These are phyloP conservation scores for Boletus reticuloceps DNA, from an alignment of 768 basidiomycete genomes.

Conservation along the genomic window DNA sequence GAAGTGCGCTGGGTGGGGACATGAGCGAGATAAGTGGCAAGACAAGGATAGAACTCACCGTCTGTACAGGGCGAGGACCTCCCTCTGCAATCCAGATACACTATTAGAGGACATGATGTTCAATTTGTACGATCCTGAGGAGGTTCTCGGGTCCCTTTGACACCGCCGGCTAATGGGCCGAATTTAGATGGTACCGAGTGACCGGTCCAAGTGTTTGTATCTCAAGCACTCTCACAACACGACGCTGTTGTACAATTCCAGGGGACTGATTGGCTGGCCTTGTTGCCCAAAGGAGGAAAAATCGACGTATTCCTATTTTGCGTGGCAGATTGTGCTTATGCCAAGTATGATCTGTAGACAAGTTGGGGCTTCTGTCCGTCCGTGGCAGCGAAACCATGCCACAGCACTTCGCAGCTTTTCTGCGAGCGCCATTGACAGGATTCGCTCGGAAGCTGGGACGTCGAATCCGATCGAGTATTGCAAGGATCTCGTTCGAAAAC, in stretches of 20 bases:
- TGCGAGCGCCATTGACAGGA: conserved; percentile 1
- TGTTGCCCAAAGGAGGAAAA: too few relatives aligned
- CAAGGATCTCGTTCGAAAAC: conserved; percentile 65
- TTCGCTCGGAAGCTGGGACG: conserved; percentile 16
- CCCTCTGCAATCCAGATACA: conserved; percentile 49
- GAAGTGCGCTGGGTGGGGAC: conserved; percentile 57
- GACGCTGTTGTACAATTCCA: too few relatives aligned
- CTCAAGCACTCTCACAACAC: too few relatives aligned
- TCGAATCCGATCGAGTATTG: conserved; percentile 61
- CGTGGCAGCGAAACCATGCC: conserved; percentile 8
- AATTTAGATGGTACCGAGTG: neutral
- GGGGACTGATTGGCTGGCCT: too few relatives aligned
- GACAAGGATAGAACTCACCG: conserved; percentile 37
- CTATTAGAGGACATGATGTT: conserved; percentile 25
- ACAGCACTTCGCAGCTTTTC: conserved; percentile 12
- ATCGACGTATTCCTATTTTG: too few relatives aligned
- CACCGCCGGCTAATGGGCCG: conserved; percentile 21
- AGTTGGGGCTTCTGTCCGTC: conserved; percentile 1
- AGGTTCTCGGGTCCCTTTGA: conserved; percentile 13
- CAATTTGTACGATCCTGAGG: neutral
- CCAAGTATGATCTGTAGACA: conserved; percentile 18
- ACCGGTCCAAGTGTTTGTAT: too few relatives aligned
- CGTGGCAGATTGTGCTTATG: neutral
- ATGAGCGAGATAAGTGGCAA: conserved; percentile 3
- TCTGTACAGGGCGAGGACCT: conserved; percentile 53